Evolutionary conservation across 768 basidiomycete genomes (phyloP).

Genomic region (Suillus americanus): DNA sequence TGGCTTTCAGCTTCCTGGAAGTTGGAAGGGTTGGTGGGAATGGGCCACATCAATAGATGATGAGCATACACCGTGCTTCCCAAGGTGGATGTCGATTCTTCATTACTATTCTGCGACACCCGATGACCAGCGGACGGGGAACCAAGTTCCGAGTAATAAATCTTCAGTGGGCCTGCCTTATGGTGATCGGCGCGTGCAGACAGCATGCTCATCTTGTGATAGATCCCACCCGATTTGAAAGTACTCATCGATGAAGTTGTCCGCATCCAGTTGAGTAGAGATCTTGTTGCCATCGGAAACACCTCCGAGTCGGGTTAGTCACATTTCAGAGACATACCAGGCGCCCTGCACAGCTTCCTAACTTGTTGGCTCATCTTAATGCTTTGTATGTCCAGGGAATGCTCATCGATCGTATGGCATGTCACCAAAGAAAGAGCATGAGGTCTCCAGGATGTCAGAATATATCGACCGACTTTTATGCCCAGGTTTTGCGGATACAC

Average conservation of each 20-base stretch:
- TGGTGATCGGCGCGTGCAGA: not conserved
- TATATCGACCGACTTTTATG: slow-evolving; percentile 43
- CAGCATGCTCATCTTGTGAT: slow-evolving; percentile 1
- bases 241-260: slow-evolving; percentile 24
- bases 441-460: slow-evolving; percentile 62
- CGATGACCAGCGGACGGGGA: slow-evolving; percentile 3
- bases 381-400: slow-evolving; percentile 10
- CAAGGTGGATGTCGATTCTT: slow-evolving; percentile 27
- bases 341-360: not conserved
- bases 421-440: slow-evolving; percentile 78
- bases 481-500: slow-evolving; percentile 22
- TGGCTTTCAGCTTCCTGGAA: slow-evolving; percentile 18
- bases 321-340: slow-evolving; percentile 1
- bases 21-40: slow-evolving; percentile 37
- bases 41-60: slow-evolving; percentile 27
- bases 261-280: slow-evolving; percentile 26
- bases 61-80: slow-evolving; percentile 15
- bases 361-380: not conserved
- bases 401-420: slow-evolving; percentile 41
- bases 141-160: not conserved
- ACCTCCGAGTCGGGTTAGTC: slow-evolving; percentile 13
- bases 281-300: slow-evolving; percentile 10
- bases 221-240: slow-evolving; percentile 25
- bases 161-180: not conserved
- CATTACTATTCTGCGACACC: slow-evolving; percentile 12